phyloP scores from a whole-genome alignment of 176 grass and related monocot species.

The Eremochloa ophiuroides region DNA sequence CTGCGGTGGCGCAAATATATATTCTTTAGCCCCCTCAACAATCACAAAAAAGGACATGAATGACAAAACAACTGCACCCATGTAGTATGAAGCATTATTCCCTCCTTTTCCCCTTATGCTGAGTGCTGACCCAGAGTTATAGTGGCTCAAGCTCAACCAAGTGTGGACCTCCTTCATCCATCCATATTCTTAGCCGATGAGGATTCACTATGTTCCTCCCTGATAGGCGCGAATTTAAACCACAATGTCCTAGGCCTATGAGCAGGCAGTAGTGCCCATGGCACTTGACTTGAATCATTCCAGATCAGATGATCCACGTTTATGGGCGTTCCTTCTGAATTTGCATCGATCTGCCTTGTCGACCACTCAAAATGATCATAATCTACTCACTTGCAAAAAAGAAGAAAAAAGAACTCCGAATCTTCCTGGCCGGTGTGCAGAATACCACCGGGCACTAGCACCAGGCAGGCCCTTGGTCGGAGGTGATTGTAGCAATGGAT shows the following conservation, averaged over 20 bases:
- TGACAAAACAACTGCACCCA: constrained; percentile 33
- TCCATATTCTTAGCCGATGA: constrained; percentile 17
- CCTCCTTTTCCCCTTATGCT: background rate
- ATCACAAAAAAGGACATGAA: constrained; percentile 20
- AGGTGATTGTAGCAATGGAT: constrained; percentile 10
- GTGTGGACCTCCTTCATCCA: background rate
- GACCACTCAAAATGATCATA: constrained; percentile 8
- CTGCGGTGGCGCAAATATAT: constrained; percentile 10
- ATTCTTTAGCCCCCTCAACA: constrained; percentile 13
- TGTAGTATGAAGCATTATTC: constrained; percentile 23
- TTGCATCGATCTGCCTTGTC: background rate
- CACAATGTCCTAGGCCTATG: background rate
- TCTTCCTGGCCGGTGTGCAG: background rate
- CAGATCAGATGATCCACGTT: background rate
- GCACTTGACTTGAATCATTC: constrained; percentile 7
- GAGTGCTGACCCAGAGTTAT: background rate
- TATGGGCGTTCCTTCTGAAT: background rate
- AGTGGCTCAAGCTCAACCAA: background rate
- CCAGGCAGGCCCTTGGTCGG: constrained; percentile 8
- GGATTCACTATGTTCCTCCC: constrained; percentile 26
- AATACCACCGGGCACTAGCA: constrained; percentile 23
- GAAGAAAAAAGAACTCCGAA: constrained; percentile 9
- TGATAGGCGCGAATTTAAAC: constrained; percentile 40
- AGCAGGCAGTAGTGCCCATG: background rate
- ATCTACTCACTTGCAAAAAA: constrained; percentile 14